Base-by-base conservation (phyloP, 108 stramenopile species). In the Cyclotella baltica region DNA sequence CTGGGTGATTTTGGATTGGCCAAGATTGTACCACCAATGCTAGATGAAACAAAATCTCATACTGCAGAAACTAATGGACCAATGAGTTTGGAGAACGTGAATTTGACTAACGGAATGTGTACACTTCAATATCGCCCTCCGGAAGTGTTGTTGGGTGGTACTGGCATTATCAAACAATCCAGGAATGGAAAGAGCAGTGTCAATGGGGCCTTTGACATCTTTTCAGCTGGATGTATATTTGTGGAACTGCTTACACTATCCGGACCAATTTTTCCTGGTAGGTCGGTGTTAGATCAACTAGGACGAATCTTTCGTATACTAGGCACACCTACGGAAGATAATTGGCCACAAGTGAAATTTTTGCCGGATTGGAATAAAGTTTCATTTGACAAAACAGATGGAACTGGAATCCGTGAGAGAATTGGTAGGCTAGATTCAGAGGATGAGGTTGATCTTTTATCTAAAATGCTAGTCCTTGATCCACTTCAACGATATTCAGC, bases 1-100 rank as follows among this genome's bases (percentile, higher is more conserved):
- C 68, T 95, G 16, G 88, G 90, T 59, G 94, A 95, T 75, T 95
- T 95, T 80, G 94, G 94, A 35, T 52, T 95, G 30, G 86, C 90
- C 40, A 91, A 73, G 72, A 78, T 63, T 33, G 73, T 76, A 27
- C 38, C 69, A 55, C 75, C 74, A 8, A 73, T 73, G 19, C 37
- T 13, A 35, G 25, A 22, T 57, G 19, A 37, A 56, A 4, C 47
- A 37, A 55, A 72, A 38, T 43, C 6, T 29, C 50, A 70, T 13
- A 52, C 38, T 6, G 37, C 66, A 20, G 70, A 48, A 23, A 48
- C 22, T 15, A 13, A 59, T 15, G 62, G 63, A 11, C 40, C 20
- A 18, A 62, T 2, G 18, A 3, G 16, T 25, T 2, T 19, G 25
- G 37, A 34, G 40, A 59, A 40, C 34, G 51, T 35, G 1, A 46